Conservation (phyloP, 257 asterid species). For the Verbascum thapsus region DNA sequence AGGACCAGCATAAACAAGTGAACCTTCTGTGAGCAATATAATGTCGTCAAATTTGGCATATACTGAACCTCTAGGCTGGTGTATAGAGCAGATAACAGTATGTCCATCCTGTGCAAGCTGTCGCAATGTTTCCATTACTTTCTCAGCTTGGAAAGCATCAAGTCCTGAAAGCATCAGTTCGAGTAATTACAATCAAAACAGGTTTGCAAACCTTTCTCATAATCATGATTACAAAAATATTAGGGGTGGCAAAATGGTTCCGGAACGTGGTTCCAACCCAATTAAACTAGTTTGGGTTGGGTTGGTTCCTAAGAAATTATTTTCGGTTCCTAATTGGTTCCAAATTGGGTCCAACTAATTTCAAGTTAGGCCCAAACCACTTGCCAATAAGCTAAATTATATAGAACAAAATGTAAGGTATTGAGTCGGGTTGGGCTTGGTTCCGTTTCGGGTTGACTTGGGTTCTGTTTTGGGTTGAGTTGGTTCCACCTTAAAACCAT, state of each 20-base stretch:
- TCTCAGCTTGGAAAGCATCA: slow-evolving; percentile 99
- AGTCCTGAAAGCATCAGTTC: slow-evolving; percentile 71
- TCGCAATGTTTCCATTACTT: slow-evolving; percentile 90
- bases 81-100: slow-evolving; percentile 96
- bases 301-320: too few relatives aligned
- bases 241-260: slow-evolving; percentile 14
- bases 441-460: too few relatives aligned
- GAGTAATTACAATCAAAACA: slow-evolving; percentile 20
- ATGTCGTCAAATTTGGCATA: slow-evolving; percentile 95
- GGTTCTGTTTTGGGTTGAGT: too few relatives aligned
- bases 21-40: slow-evolving; percentile 82
- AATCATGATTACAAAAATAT: slow-evolving; percentile 11
- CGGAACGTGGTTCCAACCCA: too few relatives aligned
- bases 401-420: too few relatives aligned
- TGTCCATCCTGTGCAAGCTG: slow-evolving; percentile 96
- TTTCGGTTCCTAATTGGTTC: too few relatives aligned
- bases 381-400: too few relatives aligned
- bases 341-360: too few relatives aligned
- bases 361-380: too few relatives aligned
- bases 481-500: too few relatives aligned
- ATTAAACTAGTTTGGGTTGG: too few relatives aligned
- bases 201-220: neutral
- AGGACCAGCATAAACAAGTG: slow-evolving; percentile 91
- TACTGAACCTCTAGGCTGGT: slow-evolving; percentile 97
- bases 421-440: too few relatives aligned